Conservation (phyloP, 176 grass and related monocot genomes). For the Oryza glaberrima region DNA sequence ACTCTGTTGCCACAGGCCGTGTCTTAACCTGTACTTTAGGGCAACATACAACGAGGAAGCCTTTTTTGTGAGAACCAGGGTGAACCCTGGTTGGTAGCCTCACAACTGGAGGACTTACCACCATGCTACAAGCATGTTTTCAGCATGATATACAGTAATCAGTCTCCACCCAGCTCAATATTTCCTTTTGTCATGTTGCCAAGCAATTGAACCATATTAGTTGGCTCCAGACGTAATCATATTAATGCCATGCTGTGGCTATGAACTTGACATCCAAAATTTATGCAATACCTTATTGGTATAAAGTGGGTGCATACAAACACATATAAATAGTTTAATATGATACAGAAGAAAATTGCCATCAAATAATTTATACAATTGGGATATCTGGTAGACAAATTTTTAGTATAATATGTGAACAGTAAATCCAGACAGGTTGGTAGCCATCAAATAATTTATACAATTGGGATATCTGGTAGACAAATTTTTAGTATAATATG, state of each 20-base stretch:
- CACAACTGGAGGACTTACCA: no score
- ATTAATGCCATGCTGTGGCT: neutral
- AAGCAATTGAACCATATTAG: conserved; percentile 4
- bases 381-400: no score
- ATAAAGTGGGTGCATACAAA: neutral
- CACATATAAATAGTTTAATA: neutral
- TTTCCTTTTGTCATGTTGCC: neutral
- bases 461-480: neutral
- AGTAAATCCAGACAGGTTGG: conserved; percentile 8
- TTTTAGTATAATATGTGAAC: neutral
- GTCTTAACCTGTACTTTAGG: no score
- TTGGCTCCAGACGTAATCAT: neutral
- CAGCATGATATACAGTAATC: neutral
- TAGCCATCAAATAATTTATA: neutral
- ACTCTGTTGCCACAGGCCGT: no score
- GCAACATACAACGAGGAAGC: no score
- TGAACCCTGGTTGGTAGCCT: no score
- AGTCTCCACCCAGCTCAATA: neutral
- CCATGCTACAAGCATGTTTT: no score
- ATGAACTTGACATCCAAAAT: neutral
- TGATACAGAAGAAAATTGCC: neutral
- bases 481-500: neutral
- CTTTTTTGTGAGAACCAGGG: no score
- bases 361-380: neutral
- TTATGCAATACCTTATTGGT: conserved; percentile 9